Evolutionary conservation across 257 asterid species (phyloP), one percentile per base, ranked within the genome.

Genomic region (Ilex asprella): DNA sequence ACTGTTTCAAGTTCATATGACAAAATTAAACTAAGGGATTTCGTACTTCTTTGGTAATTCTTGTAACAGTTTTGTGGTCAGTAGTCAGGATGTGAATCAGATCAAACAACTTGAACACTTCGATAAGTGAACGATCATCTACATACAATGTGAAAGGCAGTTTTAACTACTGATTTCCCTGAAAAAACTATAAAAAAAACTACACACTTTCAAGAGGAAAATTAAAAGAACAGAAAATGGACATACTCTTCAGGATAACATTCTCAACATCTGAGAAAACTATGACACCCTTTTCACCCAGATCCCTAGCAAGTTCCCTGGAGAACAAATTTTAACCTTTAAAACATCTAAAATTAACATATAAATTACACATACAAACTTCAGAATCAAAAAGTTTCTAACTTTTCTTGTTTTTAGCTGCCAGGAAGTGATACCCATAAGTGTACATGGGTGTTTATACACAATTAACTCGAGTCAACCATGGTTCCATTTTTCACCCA

Each of bases 61-160:
- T 83, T 52, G 94, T 65, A 67, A 92, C 88, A 58, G 95, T 83
- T 76, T 77, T 66, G 67, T 89, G 99, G 78, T 89, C 91, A 21
- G 97, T 85, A 3, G 97, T 86, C 61, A 92, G 73, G 65, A 81
- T 60, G 74, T 89, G 96, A 70, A 92, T 92, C 70, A 92, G 78
- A 75, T 92, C 96, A 70, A 92, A 92, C 81, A 92, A 51, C 81
- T 86, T 89, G 89, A 92, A 92, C 63, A 86, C 99, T 76, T 92
- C 95, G 51, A 13, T 56, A 64, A 92, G 91, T 31, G 97, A 69
- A 31, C 95, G 94, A 73, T 92, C 86, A 79, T 67, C 98, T 92
- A 78, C 74, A 73, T 52, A 62, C 61, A 55, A 64, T 70, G 31
- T 41, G 62, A 51, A 31, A 5, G 43, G 53, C 50, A 46, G 13